A percentile compares a stretch with the other conserved stretches of the same genome.
phyloP scores from a whole-genome alignment of 2,329 filamentous ascomycete species.

The Leptographium wingfieldii region DNA sequence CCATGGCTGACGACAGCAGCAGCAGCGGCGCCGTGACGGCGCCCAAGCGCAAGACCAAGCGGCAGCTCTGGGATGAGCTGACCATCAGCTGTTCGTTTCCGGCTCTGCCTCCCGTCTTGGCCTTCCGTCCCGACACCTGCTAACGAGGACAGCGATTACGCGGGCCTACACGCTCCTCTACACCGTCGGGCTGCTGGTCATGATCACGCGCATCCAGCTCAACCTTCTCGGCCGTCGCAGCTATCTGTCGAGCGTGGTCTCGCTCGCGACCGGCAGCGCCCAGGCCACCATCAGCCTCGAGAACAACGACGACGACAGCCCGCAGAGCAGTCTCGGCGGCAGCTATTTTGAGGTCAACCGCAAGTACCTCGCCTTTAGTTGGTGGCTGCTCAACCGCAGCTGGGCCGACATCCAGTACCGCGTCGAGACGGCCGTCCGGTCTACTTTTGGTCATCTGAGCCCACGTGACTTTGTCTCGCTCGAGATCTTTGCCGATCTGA shows the following conservation, averaged over 20 bases:
- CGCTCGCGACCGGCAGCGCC: constrained; percentile 64
- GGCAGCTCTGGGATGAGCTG: constrained; percentile 93
- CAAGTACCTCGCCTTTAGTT: constrained; percentile 90
- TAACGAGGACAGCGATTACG: constrained; percentile 55
- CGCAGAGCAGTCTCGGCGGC: constrained; percentile 71
- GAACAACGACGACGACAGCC: constrained; percentile 82
- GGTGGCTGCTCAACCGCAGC: constrained; percentile 90
- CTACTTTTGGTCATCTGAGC: constrained; percentile 80
- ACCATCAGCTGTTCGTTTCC: constrained; percentile 72
- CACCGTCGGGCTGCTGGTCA: constrained; percentile 73
- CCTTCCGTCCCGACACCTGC: not conserved
- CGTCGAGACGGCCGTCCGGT: constrained; percentile 74
- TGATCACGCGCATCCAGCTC: constrained; percentile 89
- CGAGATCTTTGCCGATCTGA: constrained; percentile 65
- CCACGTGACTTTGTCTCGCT: constrained; percentile 80
- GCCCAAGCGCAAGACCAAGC: constrained; percentile 56
- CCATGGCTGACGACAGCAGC: constrained; percentile 25
- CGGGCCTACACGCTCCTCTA: constrained; percentile 87
- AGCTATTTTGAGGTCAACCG: constrained; percentile 87
- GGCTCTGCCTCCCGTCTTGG: not conserved
- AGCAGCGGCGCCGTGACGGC: constrained; percentile 8
- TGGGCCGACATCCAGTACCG: constrained; percentile 72
- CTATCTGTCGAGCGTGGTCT: constrained; percentile 91
- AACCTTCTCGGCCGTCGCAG: constrained; percentile 92
- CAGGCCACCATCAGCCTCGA: constrained; percentile 76